phyloP scores from a whole-genome alignment of 305 asterid species.

The Fraxinus floribunda region DNA sequence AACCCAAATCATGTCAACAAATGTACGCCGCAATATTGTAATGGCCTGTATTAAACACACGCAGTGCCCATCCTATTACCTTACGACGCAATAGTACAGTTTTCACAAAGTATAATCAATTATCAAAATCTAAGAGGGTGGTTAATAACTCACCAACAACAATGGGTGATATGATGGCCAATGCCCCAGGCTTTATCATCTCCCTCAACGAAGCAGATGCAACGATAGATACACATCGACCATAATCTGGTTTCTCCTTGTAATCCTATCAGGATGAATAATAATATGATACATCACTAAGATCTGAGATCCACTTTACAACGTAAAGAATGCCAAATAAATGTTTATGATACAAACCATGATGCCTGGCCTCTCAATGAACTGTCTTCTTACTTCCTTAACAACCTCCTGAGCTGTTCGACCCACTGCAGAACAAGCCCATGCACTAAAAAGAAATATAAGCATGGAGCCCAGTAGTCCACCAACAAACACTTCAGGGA shows the following conservation, averaged over 20 bases:
- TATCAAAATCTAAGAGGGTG: constrained; percentile 8
- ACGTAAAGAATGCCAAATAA: constrained; percentile 14
- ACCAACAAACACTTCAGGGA: constrained; percentile 98
- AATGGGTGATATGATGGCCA: constrained; percentile 92
- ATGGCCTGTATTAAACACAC: constrained; percentile 18
- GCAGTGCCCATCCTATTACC: neutral
- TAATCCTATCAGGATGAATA: constrained; percentile 61
- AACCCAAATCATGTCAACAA: neutral
- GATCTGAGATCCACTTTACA: constrained; percentile 16
- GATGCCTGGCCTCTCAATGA: constrained; percentile 98
- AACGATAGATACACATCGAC: constrained; percentile 95
- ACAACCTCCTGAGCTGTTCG: constrained; percentile 99
- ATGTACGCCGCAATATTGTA: neutral
- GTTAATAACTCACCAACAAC: constrained; percentile 60
- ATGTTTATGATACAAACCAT: constrained; percentile 63
- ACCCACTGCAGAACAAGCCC: constrained; percentile 99
- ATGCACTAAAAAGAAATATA: constrained; percentile 91
- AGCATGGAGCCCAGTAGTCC: constrained; percentile 98
- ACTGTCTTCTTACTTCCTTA: constrained; percentile 97
- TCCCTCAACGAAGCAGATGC: constrained; percentile 97
- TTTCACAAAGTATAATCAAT: constrained; percentile 9
- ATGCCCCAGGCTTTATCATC: constrained; percentile 98
- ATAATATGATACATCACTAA: constrained; percentile 16
- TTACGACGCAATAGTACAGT: neutral
- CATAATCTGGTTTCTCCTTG: constrained; percentile 95